phyloP scores from a whole-genome alignment of 352 stramenopile genomes.

The Phytophthora fragariaefolia region DNA sequence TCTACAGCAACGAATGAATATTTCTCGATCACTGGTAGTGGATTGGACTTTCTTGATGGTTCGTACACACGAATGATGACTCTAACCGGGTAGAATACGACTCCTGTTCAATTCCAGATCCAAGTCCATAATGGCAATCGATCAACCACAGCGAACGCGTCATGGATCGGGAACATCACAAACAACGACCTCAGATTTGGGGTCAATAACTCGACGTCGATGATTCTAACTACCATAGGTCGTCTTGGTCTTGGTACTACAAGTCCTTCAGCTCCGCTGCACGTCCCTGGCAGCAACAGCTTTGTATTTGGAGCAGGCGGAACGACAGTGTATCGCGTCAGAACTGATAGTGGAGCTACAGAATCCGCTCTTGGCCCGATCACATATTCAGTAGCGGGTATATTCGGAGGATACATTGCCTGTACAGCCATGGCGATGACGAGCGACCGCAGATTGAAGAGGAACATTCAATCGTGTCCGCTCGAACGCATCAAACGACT shows the following conservation, averaged over 20 bases:
- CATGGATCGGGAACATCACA: neutral
- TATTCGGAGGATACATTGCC: constrained; percentile 5
- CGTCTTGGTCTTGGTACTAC: constrained; percentile 6
- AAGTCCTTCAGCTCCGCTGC: no score
- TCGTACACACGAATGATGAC: constrained; percentile 13
- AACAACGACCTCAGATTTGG: constrained; percentile 14
- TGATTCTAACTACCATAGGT: constrained; percentile 4
- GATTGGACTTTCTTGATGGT: constrained; percentile 16
- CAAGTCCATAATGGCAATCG: constrained; percentile 4
- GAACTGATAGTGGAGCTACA: neutral
- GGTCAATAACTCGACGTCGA: constrained; percentile 1
- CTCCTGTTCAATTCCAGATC: constrained; percentile 13
- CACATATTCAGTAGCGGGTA: neutral
- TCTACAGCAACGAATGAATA: constrained; percentile 23
- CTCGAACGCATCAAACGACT: constrained; percentile 4
- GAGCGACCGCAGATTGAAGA: constrained; percentile 10
- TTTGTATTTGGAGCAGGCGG: constrained; percentile 4
- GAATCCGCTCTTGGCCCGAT: constrained; percentile 8
- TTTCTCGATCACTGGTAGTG: constrained; percentile 17
- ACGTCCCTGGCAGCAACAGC: neutral
- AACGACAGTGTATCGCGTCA: neutral
- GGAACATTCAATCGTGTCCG: constrained; percentile 5
- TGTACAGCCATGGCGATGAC: constrained; percentile 7
- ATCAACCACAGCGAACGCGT: neutral
- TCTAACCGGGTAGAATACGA: constrained; percentile 14